Percentiles rank a stretch among this genome's conserved stretches.
These are phyloP conservation scores for Astrephomene gubernaculifera DNA, from an alignment of 139 green algal species.

Conservation along the genomic window DNA sequence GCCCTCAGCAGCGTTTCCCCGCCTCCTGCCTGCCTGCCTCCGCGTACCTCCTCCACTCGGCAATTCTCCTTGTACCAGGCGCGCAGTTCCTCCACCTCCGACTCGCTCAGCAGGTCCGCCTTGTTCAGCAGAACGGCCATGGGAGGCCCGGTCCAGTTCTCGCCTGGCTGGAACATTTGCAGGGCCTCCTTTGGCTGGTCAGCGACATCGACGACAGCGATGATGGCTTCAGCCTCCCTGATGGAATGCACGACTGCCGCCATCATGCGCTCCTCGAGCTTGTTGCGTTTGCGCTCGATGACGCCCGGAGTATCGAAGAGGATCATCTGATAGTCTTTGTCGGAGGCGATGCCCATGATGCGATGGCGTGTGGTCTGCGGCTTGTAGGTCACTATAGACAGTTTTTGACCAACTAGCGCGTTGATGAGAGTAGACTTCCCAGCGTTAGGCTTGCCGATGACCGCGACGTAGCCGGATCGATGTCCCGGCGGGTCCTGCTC, in stretches of 20 bases:
- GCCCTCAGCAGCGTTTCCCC: not conserved
- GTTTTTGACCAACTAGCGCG: constrained; percentile 90
- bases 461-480: constrained; percentile 84
- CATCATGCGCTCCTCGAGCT: constrained; percentile 97
- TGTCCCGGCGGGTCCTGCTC: constrained; percentile 69
- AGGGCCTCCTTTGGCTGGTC: constrained; percentile 68
- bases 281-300: constrained; percentile 78
- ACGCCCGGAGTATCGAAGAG: constrained; percentile 96
- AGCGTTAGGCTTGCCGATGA: constrained; percentile 83
- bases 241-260: constrained; percentile 78
- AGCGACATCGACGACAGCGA: constrained; percentile 63
- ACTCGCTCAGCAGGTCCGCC: constrained; percentile 68
- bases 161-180: constrained; percentile 80
- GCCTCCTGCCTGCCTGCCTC: not conserved
- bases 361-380: constrained; percentile 96
- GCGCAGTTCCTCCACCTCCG: constrained; percentile 59
- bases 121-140: constrained; percentile 92
- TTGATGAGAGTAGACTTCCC: constrained; percentile 97
- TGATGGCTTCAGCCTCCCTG: constrained; percentile 78
- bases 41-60: constrained; percentile 52
- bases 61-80: constrained; percentile 67
- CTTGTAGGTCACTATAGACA: constrained; percentile 94
- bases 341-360: constrained; percentile 89
- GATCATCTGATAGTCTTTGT: constrained; percentile 83
- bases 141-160: constrained; percentile 69